Conservation (phyloP, 2,329 filamentous ascomycete genomes). For the Botryosphaeria dothidea region DNA sequence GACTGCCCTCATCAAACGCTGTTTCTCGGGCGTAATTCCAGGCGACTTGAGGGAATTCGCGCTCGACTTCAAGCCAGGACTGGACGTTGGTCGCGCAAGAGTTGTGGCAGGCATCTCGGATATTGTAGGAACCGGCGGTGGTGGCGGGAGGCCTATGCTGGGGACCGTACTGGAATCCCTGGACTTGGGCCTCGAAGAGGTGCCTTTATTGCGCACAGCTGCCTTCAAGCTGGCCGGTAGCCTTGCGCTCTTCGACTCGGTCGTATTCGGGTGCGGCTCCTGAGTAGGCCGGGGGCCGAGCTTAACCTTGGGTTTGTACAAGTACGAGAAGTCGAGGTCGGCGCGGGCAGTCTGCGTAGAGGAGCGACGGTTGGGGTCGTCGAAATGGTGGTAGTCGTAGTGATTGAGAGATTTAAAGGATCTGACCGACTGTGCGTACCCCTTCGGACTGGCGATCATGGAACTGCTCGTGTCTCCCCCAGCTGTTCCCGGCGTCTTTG, state of each 20-base stretch:
- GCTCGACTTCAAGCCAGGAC: slow-evolving; percentile 29
- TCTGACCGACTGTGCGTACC: slow-evolving; percentile 18
- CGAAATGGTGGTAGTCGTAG: slow-evolving; percentile 17
- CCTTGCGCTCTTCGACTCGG: slow-evolving; percentile 65
- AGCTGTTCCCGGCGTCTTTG: slow-evolving; percentile 13
- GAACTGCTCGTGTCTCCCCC: slow-evolving; percentile 23
- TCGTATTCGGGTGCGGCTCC: slow-evolving; percentile 62
- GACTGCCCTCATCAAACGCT: slow-evolving; percentile 89
- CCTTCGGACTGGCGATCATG: slow-evolving; percentile 24
- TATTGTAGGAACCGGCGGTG: slow-evolving; percentile 36
- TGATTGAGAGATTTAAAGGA: slow-evolving; percentile 20
- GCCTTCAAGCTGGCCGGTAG: slow-evolving; percentile 78
- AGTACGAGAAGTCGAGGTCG: slow-evolving; percentile 49
- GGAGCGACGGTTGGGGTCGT: slow-evolving; percentile 43
- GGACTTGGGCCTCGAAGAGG: slow-evolving; percentile 34
- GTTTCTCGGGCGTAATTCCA: slow-evolving; percentile 83
- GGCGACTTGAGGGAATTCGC: slow-evolving; percentile 42
- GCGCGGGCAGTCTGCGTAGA: slow-evolving; percentile 43
- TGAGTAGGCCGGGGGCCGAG: slow-evolving; percentile 72
- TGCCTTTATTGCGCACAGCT: slow-evolving; percentile 25
- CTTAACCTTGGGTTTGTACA: slow-evolving; percentile 78
- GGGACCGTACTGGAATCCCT: slow-evolving; percentile 33
- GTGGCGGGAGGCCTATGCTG: slow-evolving; percentile 33
- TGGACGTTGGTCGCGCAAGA: slow-evolving; percentile 40
- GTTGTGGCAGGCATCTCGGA: slow-evolving; percentile 34